Evolutionary conservation across 305 asterid genomes (phyloP), one percentile per base, ranked within the genome.

Genomic region (Solanum chacoense): DNA sequence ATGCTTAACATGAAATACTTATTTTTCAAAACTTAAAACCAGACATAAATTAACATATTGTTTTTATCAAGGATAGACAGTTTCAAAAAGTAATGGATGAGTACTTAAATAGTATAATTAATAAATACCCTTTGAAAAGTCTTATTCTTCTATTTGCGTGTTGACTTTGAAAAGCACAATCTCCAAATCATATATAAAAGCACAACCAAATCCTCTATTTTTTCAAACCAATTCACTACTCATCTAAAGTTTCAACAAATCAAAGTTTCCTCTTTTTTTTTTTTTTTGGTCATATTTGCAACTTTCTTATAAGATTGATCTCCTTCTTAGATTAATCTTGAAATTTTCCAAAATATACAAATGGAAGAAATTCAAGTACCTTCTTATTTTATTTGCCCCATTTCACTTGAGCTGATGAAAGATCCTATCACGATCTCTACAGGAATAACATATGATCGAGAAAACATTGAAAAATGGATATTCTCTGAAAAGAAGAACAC

Each of bases 191-290:
- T 71, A 88, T 90, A 92, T 78, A 92, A 6, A 35, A 69, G 86
- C 85, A 84, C 45, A 75, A 63, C 88, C 86, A 34, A 11, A 88
- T 8, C 4, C 11, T 7, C 88, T 29, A 63, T 22, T 22, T 63
- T 55, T 73, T 72, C 91, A 88, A 92, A 88, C 93, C 87, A 92
- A 89, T 76, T 78, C 90, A 86, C 76, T 32, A 40, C 88, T 12
- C 88, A 34, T 0, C 40, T 24, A 42, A 59, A 40, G 5, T 40
- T 1, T 20, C 11, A 45, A 45, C 22, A 35, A 22, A 87, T 40
- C 45, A 40, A 40, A 40, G 45, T 11, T 40, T 40, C 45, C 14
- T 40, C 14, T 0, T 11, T 73, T 31, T 73, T 11, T 73, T 31
- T 73, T 31, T 73, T 73, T 74, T 32, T 4, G 3, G 4, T 35